A percentile compares a stretch with the other conserved stretches of the same genome.
Conservation (phyloP, 2,329 filamentous ascomycete genomes). For the Sordariomycetes sp. region DNA sequence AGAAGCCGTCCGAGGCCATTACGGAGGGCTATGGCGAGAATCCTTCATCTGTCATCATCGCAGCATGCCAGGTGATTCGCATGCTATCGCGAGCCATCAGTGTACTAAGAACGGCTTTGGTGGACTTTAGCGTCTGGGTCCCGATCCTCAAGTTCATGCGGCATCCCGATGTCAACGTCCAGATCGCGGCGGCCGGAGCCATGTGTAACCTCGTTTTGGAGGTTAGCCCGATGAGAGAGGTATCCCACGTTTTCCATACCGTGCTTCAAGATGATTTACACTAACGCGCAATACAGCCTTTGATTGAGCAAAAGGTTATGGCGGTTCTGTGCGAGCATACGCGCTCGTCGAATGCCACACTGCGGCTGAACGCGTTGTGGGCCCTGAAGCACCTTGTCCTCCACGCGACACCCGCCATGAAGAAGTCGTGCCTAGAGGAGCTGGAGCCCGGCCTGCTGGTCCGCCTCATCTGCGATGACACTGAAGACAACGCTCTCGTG, state of each 20-base stretch:
- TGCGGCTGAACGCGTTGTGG: constrained; percentile 84
- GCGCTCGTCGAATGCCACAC: constrained; percentile 64
- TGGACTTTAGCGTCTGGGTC: constrained; percentile 72
- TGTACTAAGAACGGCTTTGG: constrained; percentile 73
- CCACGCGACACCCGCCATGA: constrained; percentile 58
- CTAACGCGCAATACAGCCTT: constrained; percentile 35
- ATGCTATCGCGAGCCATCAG: constrained; percentile 78
- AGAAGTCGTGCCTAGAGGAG: constrained; percentile 67
- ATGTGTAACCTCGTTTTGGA: constrained; percentile 80
- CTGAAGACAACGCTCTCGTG: constrained; percentile 39
- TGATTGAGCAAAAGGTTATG: constrained; percentile 65
- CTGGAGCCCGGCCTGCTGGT: constrained; percentile 73
- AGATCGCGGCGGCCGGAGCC: constrained; percentile 75
- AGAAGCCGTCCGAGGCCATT: constrained; percentile 20
- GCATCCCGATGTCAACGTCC: constrained; percentile 66
- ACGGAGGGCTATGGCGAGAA: constrained; percentile 56
- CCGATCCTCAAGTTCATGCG: constrained; percentile 68
- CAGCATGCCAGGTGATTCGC: constrained; percentile 72
- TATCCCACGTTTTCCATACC: constrained; percentile 19
- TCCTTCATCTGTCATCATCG: constrained; percentile 65
- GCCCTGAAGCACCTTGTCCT: constrained; percentile 84
- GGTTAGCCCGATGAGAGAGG: constrained; percentile 84
- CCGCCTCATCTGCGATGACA: constrained; percentile 59
- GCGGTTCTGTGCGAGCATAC: constrained; percentile 74
- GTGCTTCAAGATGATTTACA: not conserved